Evolutionary conservation across 1,284 basidiomycete genomes (phyloP).

Genomic region (Moesziomyces parantarcticus): DNA sequence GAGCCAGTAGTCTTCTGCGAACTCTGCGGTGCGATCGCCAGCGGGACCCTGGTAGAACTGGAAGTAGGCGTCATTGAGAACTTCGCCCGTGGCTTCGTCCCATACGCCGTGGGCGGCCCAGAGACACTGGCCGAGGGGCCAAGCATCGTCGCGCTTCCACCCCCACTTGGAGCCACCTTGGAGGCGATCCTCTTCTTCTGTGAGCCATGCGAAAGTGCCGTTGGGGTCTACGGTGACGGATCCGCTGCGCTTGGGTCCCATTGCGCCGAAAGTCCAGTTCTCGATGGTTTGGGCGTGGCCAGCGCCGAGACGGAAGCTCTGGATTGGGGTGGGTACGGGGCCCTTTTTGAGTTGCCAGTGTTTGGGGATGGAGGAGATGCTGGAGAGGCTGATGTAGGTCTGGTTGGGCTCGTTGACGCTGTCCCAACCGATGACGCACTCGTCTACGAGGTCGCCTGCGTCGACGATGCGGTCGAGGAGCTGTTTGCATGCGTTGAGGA

Average conservation of each 20-base stretch:
- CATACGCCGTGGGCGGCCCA: slow-evolving; percentile 96
- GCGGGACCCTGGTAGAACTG: slow-evolving; percentile 27
- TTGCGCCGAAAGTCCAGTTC: slow-evolving; percentile 80
- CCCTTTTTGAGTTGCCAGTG: slow-evolving; percentile 77
- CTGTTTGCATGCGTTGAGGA: slow-evolving; percentile 78
- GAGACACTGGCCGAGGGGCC: slow-evolving; percentile 83
- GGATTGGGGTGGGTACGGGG: slow-evolving; percentile 83
- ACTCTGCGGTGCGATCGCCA: slow-evolving; percentile 72
- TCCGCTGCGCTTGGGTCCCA: slow-evolving; percentile 82
- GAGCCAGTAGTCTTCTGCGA: slow-evolving; percentile 84
- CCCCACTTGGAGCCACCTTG: slow-evolving; percentile 73
- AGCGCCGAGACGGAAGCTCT: slow-evolving; percentile 87
- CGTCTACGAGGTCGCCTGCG: slow-evolving; percentile 81
- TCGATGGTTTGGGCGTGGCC: slow-evolving; percentile 86
- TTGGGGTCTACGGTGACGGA: slow-evolving; percentile 84
- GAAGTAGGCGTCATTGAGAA: slow-evolving; percentile 86
- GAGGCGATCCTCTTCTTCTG: slow-evolving; percentile 45
- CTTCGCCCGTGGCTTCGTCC: slow-evolving; percentile 77
- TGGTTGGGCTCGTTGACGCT: slow-evolving; percentile 93
- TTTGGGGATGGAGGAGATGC: slow-evolving; percentile 69
- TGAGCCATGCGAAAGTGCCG: slow-evolving; percentile 70
- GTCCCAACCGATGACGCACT: slow-evolving; percentile 95
- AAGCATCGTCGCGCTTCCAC: slow-evolving; percentile 80
- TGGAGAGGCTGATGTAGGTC: slow-evolving; percentile 81
- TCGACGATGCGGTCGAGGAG: slow-evolving; percentile 80